A percentile compares a stretch with the other conserved stretches of the same genome.
These are phyloP conservation scores for Flaveria floridana DNA, from an alignment of 140 eudicot genomes.

Conservation along the genomic window DNA sequence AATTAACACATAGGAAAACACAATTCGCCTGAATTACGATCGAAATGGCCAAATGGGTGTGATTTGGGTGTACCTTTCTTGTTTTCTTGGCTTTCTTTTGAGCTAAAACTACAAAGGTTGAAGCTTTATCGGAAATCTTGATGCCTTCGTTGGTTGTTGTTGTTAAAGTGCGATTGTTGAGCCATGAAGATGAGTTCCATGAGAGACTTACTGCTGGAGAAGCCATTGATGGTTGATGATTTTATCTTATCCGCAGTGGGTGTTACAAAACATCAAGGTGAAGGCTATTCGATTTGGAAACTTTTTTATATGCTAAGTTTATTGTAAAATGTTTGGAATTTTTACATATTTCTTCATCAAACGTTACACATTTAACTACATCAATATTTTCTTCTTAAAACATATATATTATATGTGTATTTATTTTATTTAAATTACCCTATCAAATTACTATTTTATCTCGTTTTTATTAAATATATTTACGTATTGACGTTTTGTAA, in stretches of 20 bases:
- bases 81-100: conserved; percentile 79
- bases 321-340: too few species aligned
- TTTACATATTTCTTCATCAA: too few species aligned
- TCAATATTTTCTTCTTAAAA: too few species aligned
- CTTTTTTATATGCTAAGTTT: too few species aligned
- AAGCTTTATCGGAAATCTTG: conserved; percentile 31
- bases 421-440: too few species aligned
- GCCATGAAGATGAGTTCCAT: conserved; percentile 72
- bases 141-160: conserved; percentile 30
- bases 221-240: conserved; percentile 43
- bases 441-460: too few species aligned
- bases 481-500: too few species aligned
- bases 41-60: conserved; percentile 32
- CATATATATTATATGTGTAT: too few species aligned
- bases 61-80: conserved; percentile 53
- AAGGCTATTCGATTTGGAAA: too few species aligned
- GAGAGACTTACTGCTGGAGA: conserved; percentile 55
- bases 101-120: conserved; percentile 47
- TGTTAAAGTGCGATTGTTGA: conserved; percentile 42
- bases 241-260: conserved; percentile 41
- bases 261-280: not conserved
- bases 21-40: not conserved
- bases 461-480: too few species aligned
- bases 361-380: too few species aligned
- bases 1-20: not conserved